A percentile compares a stretch with the other conserved stretches of the same genome.
These are phyloP conservation scores for Aristolochia contorta DNA, from an alignment of 164 flowering plant genomes.

Conservation along the genomic window DNA sequence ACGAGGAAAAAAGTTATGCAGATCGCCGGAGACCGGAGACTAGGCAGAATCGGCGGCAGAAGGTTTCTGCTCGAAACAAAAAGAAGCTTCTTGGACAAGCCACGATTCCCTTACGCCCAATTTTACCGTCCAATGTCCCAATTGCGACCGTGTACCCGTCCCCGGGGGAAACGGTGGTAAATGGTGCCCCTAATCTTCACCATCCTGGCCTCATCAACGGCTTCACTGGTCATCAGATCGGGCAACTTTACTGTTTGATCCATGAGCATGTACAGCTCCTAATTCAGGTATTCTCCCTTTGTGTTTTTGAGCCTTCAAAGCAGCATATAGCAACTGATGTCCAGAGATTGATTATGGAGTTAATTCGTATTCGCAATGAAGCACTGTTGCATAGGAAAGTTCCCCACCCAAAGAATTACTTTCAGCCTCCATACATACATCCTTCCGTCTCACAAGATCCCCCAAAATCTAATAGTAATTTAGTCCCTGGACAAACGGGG, in stretches of 20 bases:
- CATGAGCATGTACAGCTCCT: conserved; percentile 94
- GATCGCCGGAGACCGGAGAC: conserved; percentile 48
- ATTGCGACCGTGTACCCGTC: conserved; percentile 21
- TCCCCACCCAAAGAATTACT: conserved; percentile 53
- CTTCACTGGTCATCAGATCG: conserved; percentile 71
- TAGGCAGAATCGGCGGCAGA: conserved; percentile 58
- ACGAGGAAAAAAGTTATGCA: conserved; percentile 17
- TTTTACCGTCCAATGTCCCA: conserved; percentile 37
- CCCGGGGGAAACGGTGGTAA: conserved; percentile 10
- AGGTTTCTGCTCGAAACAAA: conserved; percentile 18
- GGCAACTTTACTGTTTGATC: conserved; percentile 74
- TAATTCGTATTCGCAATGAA: conserved; percentile 54
- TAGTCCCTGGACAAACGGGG: conserved; percentile 11
- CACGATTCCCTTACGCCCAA: conserved; percentile 63
- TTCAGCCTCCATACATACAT: conserved; percentile 37
- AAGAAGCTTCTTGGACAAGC: conserved; percentile 31
- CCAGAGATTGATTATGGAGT: conserved; percentile 45
- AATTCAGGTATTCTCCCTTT: conserved; percentile 73
- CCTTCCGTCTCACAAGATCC: conserved; percentile 39
- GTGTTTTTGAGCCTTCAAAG: conserved; percentile 63
- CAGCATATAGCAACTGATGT: conserved; percentile 52
- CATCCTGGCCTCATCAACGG: conserved; percentile 31
- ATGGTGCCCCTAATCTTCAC: conserved; percentile 14
- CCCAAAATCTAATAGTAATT: conserved; percentile 14
- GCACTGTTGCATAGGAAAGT: conserved; percentile 32